These are phyloP conservation scores for Selaginella moellendorffii DNA, from an alignment of 75 land plant species.

Conservation along the genomic window DNA sequence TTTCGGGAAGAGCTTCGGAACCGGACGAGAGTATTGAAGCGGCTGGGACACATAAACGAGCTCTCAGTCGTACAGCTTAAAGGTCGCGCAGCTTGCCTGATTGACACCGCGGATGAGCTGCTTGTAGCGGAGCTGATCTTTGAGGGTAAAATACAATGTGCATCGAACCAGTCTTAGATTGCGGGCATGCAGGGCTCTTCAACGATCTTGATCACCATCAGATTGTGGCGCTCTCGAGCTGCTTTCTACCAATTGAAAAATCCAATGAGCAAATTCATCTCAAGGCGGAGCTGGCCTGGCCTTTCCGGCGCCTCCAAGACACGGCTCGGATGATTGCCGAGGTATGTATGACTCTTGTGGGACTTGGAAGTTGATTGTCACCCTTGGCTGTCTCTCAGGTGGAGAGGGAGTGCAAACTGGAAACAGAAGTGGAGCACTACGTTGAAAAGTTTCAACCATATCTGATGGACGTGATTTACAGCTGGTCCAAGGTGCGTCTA, in stretches of 20 bases:
- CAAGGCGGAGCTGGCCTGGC: conserved; percentile 71
- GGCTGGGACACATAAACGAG: conserved; percentile 82
- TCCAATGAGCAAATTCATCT: conserved; percentile 73
- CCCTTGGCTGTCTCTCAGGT: conserved; percentile 30
- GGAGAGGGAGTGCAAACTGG: conserved; percentile 87
- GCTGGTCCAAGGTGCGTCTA: conserved; percentile 74
- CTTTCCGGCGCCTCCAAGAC: conserved; percentile 79
- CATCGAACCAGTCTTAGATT: too few relatives aligned
- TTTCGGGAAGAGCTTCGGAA: conserved; percentile 89
- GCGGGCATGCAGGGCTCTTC: conserved; percentile 50
- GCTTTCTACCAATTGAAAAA: conserved; percentile 83
- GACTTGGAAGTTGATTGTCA: conserved; percentile 18
- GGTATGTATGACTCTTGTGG: conserved; percentile 26
- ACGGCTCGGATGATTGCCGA: conserved; percentile 84
- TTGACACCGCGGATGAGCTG: conserved; percentile 96
- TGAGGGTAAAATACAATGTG: too few relatives aligned
- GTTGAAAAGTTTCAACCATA: conserved; percentile 60
- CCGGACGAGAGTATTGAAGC: conserved; percentile 80
- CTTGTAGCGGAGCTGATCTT: conserved; percentile 94
- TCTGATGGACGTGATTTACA: conserved; percentile 92
- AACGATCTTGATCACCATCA: conserved; percentile 95
- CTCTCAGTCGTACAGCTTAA: conserved; percentile 90
- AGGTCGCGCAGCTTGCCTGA: conserved; percentile 92
- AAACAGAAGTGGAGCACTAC: conserved; percentile 72
- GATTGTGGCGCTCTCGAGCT: conserved; percentile 83